Evolutionary conservation across 345 rosid genomes (phyloP), one percentile per base, ranked within the genome.

Genomic region (Euphorbia tirucalli): DNA sequence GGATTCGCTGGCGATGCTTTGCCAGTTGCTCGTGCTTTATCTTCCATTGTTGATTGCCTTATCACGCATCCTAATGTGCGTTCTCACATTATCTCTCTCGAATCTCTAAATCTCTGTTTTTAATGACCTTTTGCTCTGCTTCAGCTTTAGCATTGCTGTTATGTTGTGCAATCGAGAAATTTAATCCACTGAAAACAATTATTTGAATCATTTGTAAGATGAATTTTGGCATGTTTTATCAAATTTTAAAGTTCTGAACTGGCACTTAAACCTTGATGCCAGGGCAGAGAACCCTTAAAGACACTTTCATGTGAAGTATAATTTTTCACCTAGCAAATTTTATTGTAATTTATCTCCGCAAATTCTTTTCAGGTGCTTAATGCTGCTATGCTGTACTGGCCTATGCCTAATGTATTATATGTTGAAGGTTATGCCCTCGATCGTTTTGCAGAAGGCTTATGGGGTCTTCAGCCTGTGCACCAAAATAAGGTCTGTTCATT

Each of bases 381-480:
- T 86, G 89, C 88, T 58, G 86, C 90, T 61, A 86, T 84, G 92
- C 71, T 88, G 24, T 84, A 78, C 57, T 86, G 92, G 90, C 84
- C 90, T 31, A 86, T 88, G 85, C 79, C 87, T 44, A 84, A 86
- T 70, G 87, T 81, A 7, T 44, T 88, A 61, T 88, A 86, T 44
- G 89, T 86, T 73, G 92, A 88, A 78, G 92, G 92, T 31, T 80
- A 86, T 75, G 89, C 88, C 63, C 86, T 86, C 71, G 92, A 88
- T 78, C 74, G 77, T 32, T 88, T 88, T 70, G 87, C 92, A 3
- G 78, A 81, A 77, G 89, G 83, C 22, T 71, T 79, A 31, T 88
- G 92, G 92, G 88, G 80, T 32, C 76, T 86, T 65, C 74, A 75
- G 65, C 87, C 90, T 67, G 88, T 88, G 75, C 92, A 83, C 73